phyloP scores from a whole-genome alignment of 345 rosid genomes.

The Raphanus raphanistrum region DNA sequence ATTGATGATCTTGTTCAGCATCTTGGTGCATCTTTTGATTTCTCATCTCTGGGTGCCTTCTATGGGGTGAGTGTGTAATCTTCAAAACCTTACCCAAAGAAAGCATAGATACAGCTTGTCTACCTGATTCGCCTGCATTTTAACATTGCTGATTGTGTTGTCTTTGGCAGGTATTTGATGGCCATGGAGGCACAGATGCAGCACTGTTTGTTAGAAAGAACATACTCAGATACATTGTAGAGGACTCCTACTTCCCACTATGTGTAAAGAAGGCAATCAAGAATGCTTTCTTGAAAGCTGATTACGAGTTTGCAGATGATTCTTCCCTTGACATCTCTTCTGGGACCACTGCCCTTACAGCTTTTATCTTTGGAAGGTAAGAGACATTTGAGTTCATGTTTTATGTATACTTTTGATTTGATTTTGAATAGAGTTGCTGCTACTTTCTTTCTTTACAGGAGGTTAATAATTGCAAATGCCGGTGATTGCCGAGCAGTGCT shows the following conservation, averaged over 20 bases:
- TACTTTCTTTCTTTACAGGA: slow-evolving; percentile 45
- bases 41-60: slow-evolving; percentile 80
- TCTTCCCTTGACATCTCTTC: slow-evolving; percentile 89
- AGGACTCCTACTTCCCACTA: slow-evolving; percentile 77
- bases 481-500: slow-evolving; percentile 98
- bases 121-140: neutral
- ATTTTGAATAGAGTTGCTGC: neutral
- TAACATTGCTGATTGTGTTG: slow-evolving; percentile 13
- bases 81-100: slow-evolving; percentile 3
- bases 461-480: slow-evolving; percentile 78
- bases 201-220: slow-evolving; percentile 73
- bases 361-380: slow-evolving; percentile 80
- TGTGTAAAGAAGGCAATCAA: slow-evolving; percentile 74
- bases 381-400: neutral
- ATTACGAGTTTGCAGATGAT: slow-evolving; percentile 87
- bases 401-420: neutral
- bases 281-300: slow-evolving; percentile 81
- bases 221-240: slow-evolving; percentile 71
- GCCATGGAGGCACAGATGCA: slow-evolving; percentile 97
- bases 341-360: slow-evolving; percentile 89
- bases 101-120: slow-evolving; percentile 3
- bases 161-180: slow-evolving; percentile 82
- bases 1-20: slow-evolving; percentile 77
- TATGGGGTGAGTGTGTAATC: slow-evolving; percentile 72
- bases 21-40: slow-evolving; percentile 45